Conservation (phyloP, 768 basidiomycete species). For the Boletus pseudo-olivaceus region DNA sequence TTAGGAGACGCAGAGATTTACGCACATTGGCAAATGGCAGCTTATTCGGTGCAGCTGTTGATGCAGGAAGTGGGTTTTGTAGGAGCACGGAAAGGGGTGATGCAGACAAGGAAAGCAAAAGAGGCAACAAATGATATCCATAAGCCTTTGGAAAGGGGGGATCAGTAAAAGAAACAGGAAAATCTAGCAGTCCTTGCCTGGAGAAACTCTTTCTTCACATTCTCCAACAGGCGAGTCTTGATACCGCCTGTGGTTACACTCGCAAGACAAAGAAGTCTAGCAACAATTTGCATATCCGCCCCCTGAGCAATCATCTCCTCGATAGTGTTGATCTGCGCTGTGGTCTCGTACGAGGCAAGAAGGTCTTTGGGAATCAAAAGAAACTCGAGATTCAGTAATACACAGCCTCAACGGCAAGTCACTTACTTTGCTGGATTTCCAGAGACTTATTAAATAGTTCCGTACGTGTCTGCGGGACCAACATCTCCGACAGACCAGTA, state of each 20-base stretch:
- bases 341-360: slow-evolving; percentile 86
- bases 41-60: slow-evolving; percentile 47
- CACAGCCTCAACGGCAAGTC: background rate
- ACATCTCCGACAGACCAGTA: slow-evolving; percentile 88
- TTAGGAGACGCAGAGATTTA: slow-evolving; percentile 85
- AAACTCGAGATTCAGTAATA: slow-evolving; percentile 4
- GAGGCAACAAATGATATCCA: slow-evolving; percentile 68
- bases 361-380: slow-evolving; percentile 54
- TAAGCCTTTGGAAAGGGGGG: slow-evolving; percentile 51
- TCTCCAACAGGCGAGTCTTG: slow-evolving; percentile 82
- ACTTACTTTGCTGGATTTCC: slow-evolving; percentile 92
- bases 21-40: slow-evolving; percentile 71
- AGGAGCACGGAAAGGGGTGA: slow-evolving; percentile 67
- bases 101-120: slow-evolving; percentile 60
- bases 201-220: slow-evolving; percentile 85
- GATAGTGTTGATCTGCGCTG: slow-evolving; percentile 76
- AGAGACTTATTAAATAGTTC: slow-evolving; percentile 88
- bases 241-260: slow-evolving; percentile 83
- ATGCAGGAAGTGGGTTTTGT: slow-evolving; percentile 62
- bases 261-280: slow-evolving; percentile 82
- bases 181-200: slow-evolving; percentile 47
- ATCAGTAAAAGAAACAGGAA: background rate
- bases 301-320: slow-evolving; percentile 90
- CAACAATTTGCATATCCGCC: slow-evolving; percentile 71
- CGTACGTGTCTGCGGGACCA: slow-evolving; percentile 79